Evolutionary conservation across 768 basidiomycete genomes (phyloP).

Genomic region (Tremella yokohamensis): DNA sequence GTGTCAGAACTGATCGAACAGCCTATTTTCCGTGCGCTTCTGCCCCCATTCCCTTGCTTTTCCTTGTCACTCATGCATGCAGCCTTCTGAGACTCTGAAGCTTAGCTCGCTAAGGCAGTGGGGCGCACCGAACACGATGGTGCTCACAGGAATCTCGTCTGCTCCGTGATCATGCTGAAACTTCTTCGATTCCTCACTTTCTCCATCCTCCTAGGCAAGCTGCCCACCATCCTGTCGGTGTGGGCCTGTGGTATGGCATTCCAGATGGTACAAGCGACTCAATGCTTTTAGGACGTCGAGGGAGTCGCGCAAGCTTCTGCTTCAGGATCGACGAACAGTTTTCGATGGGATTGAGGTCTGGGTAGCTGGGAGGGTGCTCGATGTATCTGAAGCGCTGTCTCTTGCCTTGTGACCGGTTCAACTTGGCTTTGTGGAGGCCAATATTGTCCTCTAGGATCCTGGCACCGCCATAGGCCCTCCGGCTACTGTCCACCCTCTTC

Average conservation of each 20-base stretch:
- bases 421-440: conserved; percentile 3
- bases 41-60: too few species aligned
- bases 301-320: conserved; percentile 1
- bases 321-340: conserved; percentile 16
- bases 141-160: too few species aligned
- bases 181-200: background rate
- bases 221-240: conserved; percentile 9
- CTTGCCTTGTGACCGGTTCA: conserved; percentile 2
- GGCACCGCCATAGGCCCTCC: conserved; percentile 9
- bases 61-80: too few species aligned
- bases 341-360: conserved; percentile 24
- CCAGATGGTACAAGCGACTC: conserved; percentile 11
- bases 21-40: too few species aligned
- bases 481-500: background rate
- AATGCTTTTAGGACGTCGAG: conserved; percentile 4
- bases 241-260: conserved; percentile 7
- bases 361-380: conserved; percentile 15
- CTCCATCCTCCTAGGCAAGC: background rate
- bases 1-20: too few species aligned
- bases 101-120: too few species aligned
- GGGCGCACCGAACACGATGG: too few species aligned
- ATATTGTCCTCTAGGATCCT: conserved; percentile 19
- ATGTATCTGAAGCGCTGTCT: conserved; percentile 13
- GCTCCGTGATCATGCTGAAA: too few species aligned
- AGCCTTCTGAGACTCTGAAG: too few species aligned